These are phyloP conservation scores for Lasiosphaeriaceae sp. DNA, from an alignment of 495 filamentous ascomycete species.

Conservation along the genomic window DNA sequence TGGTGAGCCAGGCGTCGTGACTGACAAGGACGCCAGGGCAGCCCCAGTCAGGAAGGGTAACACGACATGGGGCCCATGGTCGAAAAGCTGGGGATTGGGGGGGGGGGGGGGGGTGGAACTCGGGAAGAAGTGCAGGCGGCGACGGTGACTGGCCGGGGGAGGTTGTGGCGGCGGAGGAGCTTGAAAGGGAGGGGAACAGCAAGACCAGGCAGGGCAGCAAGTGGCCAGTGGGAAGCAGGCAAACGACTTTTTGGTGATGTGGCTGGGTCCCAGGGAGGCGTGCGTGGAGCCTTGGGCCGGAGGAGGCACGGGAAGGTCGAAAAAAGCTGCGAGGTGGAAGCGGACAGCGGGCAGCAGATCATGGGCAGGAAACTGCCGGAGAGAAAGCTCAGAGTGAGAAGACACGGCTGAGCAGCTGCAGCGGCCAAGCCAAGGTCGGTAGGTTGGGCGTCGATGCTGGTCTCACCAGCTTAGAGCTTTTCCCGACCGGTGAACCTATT, in stretches of 20 bases:
- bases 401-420: too few species aligned
- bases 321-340: conserved; percentile 3
- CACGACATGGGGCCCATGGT: conserved; percentile 19
- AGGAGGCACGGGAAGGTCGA: background rate
- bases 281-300: background rate
- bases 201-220: background rate
- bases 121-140: background rate
- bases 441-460: too few species aligned
- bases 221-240: background rate
- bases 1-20: background rate
- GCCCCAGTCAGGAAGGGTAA: conserved; percentile 15
- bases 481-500: too few species aligned
- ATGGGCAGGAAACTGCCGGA: background rate
- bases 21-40: conserved; percentile 1
- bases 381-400: too few species aligned
- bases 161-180: background rate
- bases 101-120: background rate
- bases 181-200: background rate
- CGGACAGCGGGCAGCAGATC: background rate
- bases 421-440: too few species aligned
- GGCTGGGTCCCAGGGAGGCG: too few species aligned
- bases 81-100: conserved; percentile 17
- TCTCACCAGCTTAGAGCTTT: too few species aligned
- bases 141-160: conserved; percentile 8
- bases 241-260: too few species aligned